Evolutionary conservation across 1,284 basidiomycete species (phyloP), one percentile per base, ranked within the genome.

Genomic region (Ceratobasidium sp.): DNA sequence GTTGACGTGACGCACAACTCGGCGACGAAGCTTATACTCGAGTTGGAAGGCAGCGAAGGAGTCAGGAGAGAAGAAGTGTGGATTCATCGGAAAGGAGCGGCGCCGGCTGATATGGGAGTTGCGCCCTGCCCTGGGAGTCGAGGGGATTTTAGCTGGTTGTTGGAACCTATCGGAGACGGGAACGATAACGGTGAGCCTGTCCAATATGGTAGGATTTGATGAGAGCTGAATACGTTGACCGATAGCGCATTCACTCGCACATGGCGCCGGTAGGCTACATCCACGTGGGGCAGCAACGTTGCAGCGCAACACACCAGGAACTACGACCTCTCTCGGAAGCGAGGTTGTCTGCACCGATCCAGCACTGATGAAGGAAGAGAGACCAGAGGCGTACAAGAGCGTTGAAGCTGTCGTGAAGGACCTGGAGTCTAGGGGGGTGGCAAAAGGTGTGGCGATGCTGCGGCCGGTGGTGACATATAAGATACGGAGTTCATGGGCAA

Each of bases 1-100:
- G 72, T 83, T n/a, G 82, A 84, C 61, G 80, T 83, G n/a, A 82
- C 81, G 5, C 82, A 83, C 75, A 84, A 83, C 75, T 83, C 82
- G 11, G 81, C 82, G 22, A 81, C 80, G 4, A 77, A 74, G 49
- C 65, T 54, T 27, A 68, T 31, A 29, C 53, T 79, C 80, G 54
- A 29, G 75, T 5, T 66, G 80, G 76, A 74, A 8, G 78, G 71
- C 4, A 77, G 76, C 41, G 74, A 71, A 1, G 65, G 69, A 53
- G 74, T 82, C 34, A 83, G 82, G 82, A 76, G 56, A 16, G 65
- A 74, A 48, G 78, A 81, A 11, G 74, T 82, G 41, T 84, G 83
- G 82, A 76, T 84, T 0, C 83, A 84, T 76, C 75, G 82, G 19
- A 83, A 84, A 75, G 83, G 83, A 9, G 82, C 83, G 9, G 82